A percentile compares a stretch with the other conserved stretches of the same genome.
These are phyloP conservation scores for Samsoniella hepiali DNA, from an alignment of 2,329 filamentous ascomycete species.

Conservation along the genomic window DNA sequence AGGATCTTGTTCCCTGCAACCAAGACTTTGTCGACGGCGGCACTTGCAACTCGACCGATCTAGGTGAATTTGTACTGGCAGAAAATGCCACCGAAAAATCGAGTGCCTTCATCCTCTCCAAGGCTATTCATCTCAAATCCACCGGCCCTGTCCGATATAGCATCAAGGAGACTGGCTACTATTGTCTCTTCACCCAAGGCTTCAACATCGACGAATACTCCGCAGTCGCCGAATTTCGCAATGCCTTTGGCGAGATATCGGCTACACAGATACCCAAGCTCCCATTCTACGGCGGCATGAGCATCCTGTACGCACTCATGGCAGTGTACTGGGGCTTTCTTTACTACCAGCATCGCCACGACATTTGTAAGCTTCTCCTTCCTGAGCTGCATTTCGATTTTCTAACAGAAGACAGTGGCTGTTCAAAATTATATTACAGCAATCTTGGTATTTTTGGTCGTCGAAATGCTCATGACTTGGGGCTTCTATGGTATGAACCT, in stretches of 20 bases:
- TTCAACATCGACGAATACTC: slow-evolving; percentile 68
- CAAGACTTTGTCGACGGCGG: slow-evolving; percentile 63
- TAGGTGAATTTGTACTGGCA: slow-evolving; percentile 80
- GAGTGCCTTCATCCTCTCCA: slow-evolving; percentile 69
- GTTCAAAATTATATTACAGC: slow-evolving; percentile 99
- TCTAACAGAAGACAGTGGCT: slow-evolving; percentile 58
- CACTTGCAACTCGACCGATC: slow-evolving; percentile 71
- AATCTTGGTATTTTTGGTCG: slow-evolving; percentile 86
- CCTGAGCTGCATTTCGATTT: slow-evolving; percentile 10
- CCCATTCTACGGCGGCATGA: slow-evolving; percentile 93
- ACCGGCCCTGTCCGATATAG: slow-evolving; percentile 73
- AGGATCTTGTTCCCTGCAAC: slow-evolving; percentile 66
- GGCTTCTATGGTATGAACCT: slow-evolving; percentile 75
- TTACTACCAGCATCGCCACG: slow-evolving; percentile 89
- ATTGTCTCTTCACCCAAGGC: slow-evolving; percentile 79
- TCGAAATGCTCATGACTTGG: slow-evolving; percentile 99
- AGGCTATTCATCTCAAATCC: slow-evolving; percentile 78
- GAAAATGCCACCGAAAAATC: slow-evolving; percentile 71
- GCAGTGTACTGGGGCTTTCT: slow-evolving; percentile 85
- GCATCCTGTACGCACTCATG: slow-evolving; percentile 88
- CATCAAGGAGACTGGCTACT: slow-evolving; percentile 90
- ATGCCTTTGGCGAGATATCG: slow-evolving; percentile 92
- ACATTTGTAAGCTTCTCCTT: slow-evolving; percentile 65
- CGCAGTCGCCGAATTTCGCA: slow-evolving; percentile 85
- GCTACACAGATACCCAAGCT: slow-evolving; percentile 95